Base-by-base conservation (phyloP, 495 filamentous ascomycete species). In the Hyaloscypha bicolor region DNA sequence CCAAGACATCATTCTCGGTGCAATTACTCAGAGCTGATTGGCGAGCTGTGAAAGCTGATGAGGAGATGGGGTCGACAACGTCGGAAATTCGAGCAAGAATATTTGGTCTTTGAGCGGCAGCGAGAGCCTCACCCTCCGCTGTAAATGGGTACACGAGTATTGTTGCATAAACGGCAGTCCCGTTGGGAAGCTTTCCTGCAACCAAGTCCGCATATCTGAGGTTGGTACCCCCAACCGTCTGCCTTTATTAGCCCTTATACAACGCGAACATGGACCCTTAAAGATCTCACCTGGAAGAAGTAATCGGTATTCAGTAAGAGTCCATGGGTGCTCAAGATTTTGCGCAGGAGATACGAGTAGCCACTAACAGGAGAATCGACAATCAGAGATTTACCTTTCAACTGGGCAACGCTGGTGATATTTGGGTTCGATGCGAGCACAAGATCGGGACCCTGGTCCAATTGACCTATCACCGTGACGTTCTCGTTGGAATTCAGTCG, bases 121-220 rank as follows among this genome's bases (percentile, higher is more conserved):
- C 37, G 8, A 68, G 35, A 33, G 52, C 42, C 25, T 64, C 37
- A 11, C 67, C 70, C 22, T 72, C 57, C 29, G 66, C 72, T 14
- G 70, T 73, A 59, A 71, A 74, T 32, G 73, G 73, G 63, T 74
- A 76, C 22, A 66, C 69, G 60, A 76, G 64, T 58, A 76, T 76
- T 2, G 72, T 76, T 48, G 73, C 73, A 63, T 72, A 70, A 35
- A 76, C 72, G n/a, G 60, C 67, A 32, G 67, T 71, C 11, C 73
- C 73, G 58, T 76, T 76, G 21, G 73, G 72, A 14, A 76, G 63
- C 1, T 22, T 51, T 29, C 72, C 73, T 37, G 60, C 63, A 57
- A 68, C 33, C 3, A 76, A 64, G 59, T 74, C 66, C 19, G 57
- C 62, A 48, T 72, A 76, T 64, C 73, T 69, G 22, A 66, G 33